Percentiles rank a stretch among this genome's conserved stretches.
Evolutionary conservation across 768 basidiomycete species (phyloP).

Genomic region (Saitozyma sp.): DNA sequence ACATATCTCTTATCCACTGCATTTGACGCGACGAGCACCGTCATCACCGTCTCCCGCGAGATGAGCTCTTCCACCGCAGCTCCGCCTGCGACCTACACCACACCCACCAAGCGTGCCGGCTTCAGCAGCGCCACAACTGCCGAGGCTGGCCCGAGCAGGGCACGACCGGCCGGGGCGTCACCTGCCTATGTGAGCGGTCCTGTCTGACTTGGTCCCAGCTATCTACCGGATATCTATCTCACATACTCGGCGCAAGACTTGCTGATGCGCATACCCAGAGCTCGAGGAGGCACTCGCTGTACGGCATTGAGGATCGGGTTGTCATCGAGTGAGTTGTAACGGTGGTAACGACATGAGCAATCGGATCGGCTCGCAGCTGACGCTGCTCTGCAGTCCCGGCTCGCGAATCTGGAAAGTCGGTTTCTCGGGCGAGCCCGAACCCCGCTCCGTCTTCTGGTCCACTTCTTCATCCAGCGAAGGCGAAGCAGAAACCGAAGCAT

Average conservation of each 20-base stretch:
- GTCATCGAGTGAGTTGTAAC: slow-evolving; percentile 66
- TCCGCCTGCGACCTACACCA: slow-evolving; percentile 13
- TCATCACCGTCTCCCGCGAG: too few relatives aligned
- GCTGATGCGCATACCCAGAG: slow-evolving; percentile 22
- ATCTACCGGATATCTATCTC: not conserved
- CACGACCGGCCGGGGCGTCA: slow-evolving; percentile 36
- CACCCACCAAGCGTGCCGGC: slow-evolving; percentile 40
- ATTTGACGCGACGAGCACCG: not conserved
- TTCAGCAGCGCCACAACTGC: slow-evolving; percentile 16
- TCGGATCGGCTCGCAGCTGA: not conserved
- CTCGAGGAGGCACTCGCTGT: slow-evolving; percentile 77
- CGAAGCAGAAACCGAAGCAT: slow-evolving; percentile 30
- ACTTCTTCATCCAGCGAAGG: not conserved
- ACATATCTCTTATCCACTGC: not conserved
- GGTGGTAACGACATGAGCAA: not conserved
- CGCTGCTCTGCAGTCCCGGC: slow-evolving; percentile 60
- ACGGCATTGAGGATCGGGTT: slow-evolving; percentile 93
- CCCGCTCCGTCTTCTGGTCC: slow-evolving; percentile 78
- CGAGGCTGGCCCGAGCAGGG: slow-evolving; percentile 43
- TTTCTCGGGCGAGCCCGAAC: slow-evolving; percentile 91
- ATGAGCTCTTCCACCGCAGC: not conserved
- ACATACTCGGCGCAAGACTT: not conserved
- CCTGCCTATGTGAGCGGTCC: slow-evolving; percentile 43
- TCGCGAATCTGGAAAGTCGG: slow-evolving; percentile 95
- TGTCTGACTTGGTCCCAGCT: not conserved